Evolutionary conservation across 352 stramenopile species (phyloP), one percentile per base, ranked within the genome.

Genomic region (Globisporangium parvum): DNA sequence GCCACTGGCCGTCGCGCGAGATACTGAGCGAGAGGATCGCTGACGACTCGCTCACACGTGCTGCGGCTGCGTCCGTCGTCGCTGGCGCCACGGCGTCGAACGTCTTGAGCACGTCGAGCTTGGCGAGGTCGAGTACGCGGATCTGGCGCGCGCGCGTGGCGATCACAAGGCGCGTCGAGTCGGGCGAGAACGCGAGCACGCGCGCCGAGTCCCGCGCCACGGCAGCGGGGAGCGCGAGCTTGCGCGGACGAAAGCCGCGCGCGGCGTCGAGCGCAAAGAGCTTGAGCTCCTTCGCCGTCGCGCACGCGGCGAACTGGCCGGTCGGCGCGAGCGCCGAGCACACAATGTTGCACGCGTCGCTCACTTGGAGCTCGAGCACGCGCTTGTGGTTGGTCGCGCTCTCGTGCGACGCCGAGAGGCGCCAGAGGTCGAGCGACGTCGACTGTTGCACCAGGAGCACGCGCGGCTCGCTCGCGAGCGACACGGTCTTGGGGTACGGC

Each of bases 311-410:
- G 52, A 93, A 96, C 40, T 70, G 72, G 3, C 87, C 89, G 65
- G 95, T 87, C 3, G 83, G 72, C 44, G 88, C 86, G 21, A 98
- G 67, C 1, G 75, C 71, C 35, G 81, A 90, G 70, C 86, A 96
- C 21, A 71, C 75, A 35, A 97, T 69, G 68, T 97, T 97, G 55
- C 79, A 73, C 4, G 60, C 52, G 26, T 83, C 79, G 41, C 3
- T 12, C 39, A 97, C 79, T 28, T 93, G 71, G 28, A 98, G 68
- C 31, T 90, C 73, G 47, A 95, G 69, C 17, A 97, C 52, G 35
- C 94, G 62, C 57, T 88, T 85, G 51, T 88, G 75, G 41, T 53
- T 40, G 5, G 69, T 64, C 2, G 75, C 63, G n/a, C 31, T 80
- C 68, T 26, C 69, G 58, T n/a, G 64, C 31, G 31, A 42, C 48